phyloP scores from a whole-genome alignment of 306 rosid genomes.

The Medicago arabica region DNA sequence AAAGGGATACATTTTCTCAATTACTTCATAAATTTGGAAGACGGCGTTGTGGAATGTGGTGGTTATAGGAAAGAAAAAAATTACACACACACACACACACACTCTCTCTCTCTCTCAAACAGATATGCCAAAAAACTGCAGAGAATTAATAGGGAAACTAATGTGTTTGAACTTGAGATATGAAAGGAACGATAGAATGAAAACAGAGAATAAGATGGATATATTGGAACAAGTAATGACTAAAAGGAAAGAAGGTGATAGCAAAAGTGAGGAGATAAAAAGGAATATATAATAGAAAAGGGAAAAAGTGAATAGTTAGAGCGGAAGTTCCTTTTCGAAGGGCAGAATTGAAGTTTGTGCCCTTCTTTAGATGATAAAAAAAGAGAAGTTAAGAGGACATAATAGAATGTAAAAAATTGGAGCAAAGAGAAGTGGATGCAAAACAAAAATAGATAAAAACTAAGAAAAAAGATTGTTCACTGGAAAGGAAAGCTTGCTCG shows the following conservation, averaged over 20 bases:
- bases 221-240: neutral
- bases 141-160: neutral
- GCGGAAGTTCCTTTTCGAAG: too few species aligned
- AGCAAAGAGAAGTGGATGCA: neutral
- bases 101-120: neutral
- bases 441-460: neutral
- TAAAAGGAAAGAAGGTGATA: neutral
- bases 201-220: neutral
- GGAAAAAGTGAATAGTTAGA: neutral
- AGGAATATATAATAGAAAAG: neutral
- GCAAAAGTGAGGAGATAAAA: neutral
- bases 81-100: neutral
- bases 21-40: neutral
- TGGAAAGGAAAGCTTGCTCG: neutral
- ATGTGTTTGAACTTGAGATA: neutral
- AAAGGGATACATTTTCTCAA: neutral
- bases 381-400: neutral
- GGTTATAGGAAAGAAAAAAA: neutral
- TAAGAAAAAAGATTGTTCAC: neutral
- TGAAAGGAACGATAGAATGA: neutral
- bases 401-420: neutral
- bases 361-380: neutral
- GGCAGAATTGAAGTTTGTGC: too few species aligned
- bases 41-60: neutral
- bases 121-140: neutral